A percentile compares a stretch with the other conserved stretches of the same genome.
Conservation (phyloP, 345 rosid species). For the Brassica incana region DNA sequence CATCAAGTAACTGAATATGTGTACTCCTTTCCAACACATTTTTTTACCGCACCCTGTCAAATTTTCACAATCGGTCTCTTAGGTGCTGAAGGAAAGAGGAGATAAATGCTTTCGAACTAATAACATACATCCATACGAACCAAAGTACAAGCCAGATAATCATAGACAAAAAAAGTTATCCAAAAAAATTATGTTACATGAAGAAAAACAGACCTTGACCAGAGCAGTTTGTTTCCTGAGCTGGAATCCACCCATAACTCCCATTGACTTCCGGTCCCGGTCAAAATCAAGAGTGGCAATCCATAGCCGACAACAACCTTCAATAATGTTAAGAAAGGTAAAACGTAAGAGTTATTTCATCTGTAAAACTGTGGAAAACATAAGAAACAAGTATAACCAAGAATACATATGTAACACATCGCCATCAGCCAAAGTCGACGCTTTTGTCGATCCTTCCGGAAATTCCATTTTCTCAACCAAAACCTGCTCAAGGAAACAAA, state of each 20-base stretch:
- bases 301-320: slow-evolving; percentile 79
- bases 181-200: too few species aligned
- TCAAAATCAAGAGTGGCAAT: slow-evolving; percentile 97
- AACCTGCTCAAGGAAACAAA: slow-evolving; percentile 53
- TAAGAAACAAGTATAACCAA: neutral
- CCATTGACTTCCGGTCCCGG: slow-evolving; percentile 93
- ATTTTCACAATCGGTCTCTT: neutral
- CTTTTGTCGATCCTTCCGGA: slow-evolving; percentile 50
- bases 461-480: slow-evolving; percentile 96
- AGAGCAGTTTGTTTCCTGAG: slow-evolving; percentile 69
- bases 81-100: neutral
- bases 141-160: slow-evolving; percentile 8
- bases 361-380: neutral
- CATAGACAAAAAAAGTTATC: neutral
- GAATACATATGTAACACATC: slow-evolving; percentile 56
- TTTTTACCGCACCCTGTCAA: slow-evolving; percentile 90
- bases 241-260: slow-evolving; percentile 83
- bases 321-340: neutral
- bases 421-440: slow-evolving; percentile 26
- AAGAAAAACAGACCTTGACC: slow-evolving; percentile 60
- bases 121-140: slow-evolving; percentile 5
- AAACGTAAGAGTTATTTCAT: neutral
- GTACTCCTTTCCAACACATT: slow-evolving; percentile 42
- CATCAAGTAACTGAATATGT: slow-evolving; percentile 67
- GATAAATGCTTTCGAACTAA: neutral